Evolutionary conservation across 2,329 filamentous ascomycete species (phyloP), one percentile per base, ranked within the genome.

Genomic region (Herpotrichia juniperi): DNA sequence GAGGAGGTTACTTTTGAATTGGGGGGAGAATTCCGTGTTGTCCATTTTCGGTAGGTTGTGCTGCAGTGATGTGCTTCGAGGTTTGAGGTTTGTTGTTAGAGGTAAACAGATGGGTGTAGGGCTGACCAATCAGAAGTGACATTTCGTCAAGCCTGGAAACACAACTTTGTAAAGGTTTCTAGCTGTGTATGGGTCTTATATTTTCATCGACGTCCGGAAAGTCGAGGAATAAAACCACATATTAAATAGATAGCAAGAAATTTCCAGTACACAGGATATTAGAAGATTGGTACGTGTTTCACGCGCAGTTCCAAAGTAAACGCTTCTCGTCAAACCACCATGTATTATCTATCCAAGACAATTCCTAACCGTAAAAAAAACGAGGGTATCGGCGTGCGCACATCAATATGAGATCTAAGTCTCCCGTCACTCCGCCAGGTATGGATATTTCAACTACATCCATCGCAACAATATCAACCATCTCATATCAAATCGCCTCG

Each of bases 331-430:
- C 22, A 44, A 11, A 44, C 24, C 24, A 44, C 17, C 16, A 44
- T 40, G 16, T n/a, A 6, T 34, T 34, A 19, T 46, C 16, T 48
- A 35, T 48, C 26, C 35, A 37, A 17, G 4, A 19, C 31, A 50
- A 44, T 46, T 43, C 50, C 35, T 35, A 57, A 67, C 61, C 64
- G 60, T 63, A 64, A 52, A 52, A 61, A 55, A 58, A 71, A 58
- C 61, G 66, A 71, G 66, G 68, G 64, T 69, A 71, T 71, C 66
- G 66, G 66, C 58, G 61, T 63, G 51, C 62, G 62, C 53, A 62
- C 12, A 42, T 51, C 50, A 58, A 59, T 14, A 21, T 31, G 30
- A 35, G 42, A 48, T 43, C 30, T 17, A 42, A 22, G 31, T 31
- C 10, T 34, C 26, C 9, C 10, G 9, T 16, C 14, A 3, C 17